Percentiles rank a stretch among this genome's conserved stretches.
These are phyloP conservation scores for Krasilnikovozyma curviuscula DNA, from an alignment of 768 basidiomycete genomes.

Conservation along the genomic window DNA sequence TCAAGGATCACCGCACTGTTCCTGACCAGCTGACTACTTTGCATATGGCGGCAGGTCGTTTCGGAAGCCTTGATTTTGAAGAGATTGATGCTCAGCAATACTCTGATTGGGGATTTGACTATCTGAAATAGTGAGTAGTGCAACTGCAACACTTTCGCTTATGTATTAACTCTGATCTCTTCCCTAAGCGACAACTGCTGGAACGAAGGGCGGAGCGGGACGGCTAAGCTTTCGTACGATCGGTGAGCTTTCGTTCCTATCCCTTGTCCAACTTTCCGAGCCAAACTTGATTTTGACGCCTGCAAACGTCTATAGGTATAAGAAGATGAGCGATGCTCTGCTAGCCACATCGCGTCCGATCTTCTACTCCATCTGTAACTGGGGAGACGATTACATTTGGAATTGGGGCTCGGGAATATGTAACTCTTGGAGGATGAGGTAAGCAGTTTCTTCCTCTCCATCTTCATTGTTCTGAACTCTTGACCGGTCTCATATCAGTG, in stretches of 20 bases:
- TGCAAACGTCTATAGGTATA: conserved; percentile 1
- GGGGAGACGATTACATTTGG: conserved; percentile 6
- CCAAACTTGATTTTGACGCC: not conserved
- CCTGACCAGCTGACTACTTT: too few relatives aligned
- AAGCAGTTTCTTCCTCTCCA: not conserved
- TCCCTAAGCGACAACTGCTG: conserved; percentile 4
- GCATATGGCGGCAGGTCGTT: too few relatives aligned
- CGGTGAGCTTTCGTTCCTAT: not conserved
- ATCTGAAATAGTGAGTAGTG: conserved; percentile 10
- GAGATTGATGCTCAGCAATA: conserved; percentile 33
- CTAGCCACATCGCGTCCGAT: not conserved
- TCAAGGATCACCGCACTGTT: too few relatives aligned
- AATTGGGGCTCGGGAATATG: conserved; percentile 5
- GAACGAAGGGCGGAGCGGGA: not conserved
- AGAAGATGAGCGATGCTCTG: conserved; percentile 5
- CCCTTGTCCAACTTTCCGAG: not conserved
- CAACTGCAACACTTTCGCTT: too few relatives aligned
- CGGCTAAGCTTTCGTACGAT: not conserved
- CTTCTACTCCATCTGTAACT: conserved; percentile 6
- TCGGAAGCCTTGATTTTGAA: conserved; percentile 33
- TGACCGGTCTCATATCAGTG: not conserved
- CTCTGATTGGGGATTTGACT: conserved; percentile 20
- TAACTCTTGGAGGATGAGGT: conserved; percentile 7
- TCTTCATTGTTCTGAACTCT: not conserved
- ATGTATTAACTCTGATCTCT: not conserved